phyloP scores from a whole-genome alignment of 2,329 filamentous ascomycete species.

The Dactylellina cionopaga region DNA sequence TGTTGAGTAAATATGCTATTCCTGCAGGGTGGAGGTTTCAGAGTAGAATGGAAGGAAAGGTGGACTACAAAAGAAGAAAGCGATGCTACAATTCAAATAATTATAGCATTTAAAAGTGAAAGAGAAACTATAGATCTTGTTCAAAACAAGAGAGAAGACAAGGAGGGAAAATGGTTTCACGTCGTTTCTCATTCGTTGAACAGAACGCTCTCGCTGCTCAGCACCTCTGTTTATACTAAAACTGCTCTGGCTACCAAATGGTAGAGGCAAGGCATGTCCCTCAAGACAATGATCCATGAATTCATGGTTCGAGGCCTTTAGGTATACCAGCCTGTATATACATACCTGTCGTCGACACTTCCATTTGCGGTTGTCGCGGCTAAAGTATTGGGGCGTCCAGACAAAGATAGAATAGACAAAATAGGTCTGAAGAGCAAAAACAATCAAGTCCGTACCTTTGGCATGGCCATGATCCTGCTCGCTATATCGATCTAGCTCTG shows the following conservation, averaged over 20 bases:
- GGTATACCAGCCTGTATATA: no score
- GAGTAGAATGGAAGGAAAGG: neutral
- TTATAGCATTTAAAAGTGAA: neutral
- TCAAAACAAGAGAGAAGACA: neutral
- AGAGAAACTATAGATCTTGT: no score
- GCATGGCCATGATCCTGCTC: slow-evolving; percentile 19
- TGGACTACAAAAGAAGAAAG: neutral
- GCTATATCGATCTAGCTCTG: slow-evolving; percentile 3
- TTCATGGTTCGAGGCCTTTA: no score
- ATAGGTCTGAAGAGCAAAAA: neutral
- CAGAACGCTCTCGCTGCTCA: no score
- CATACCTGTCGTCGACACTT: no score
- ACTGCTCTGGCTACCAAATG: neutral
- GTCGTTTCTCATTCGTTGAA: neutral
- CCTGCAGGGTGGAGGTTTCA: neutral
- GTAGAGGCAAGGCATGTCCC: no score
- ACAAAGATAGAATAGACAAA: no score
- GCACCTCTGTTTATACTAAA: neutral
- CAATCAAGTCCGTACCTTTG: slow-evolving; percentile 11
- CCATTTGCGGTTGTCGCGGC: no score
- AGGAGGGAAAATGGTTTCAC: neutral
- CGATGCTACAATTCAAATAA: neutral
- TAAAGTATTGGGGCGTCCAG: no score
- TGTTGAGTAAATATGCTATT: neutral
- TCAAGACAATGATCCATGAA: no score